These are phyloP conservation scores for Apocynum venetum DNA, from an alignment of 257 asterid genomes.

Conservation along the genomic window DNA sequence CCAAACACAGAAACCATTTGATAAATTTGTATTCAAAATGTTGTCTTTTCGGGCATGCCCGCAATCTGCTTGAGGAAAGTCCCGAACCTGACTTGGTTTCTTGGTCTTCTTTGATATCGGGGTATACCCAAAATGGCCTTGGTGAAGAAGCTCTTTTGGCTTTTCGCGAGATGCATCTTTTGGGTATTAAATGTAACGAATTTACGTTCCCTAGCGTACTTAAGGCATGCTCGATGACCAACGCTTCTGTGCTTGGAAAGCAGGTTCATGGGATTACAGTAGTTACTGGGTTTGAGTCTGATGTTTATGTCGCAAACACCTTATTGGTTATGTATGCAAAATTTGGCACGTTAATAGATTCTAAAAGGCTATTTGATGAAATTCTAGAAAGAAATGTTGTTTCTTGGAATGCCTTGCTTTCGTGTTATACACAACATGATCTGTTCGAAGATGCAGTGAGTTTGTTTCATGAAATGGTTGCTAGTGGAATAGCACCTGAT, in stretches of 20 bases:
- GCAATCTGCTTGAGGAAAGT: constrained; percentile 55
- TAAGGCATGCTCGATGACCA: constrained; percentile 57
- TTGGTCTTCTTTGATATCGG: constrained; percentile 78
- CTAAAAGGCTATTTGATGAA: constrained; percentile 62
- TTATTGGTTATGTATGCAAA: constrained; percentile 64
- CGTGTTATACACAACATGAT: constrained; percentile 51
- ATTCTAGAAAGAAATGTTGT: constrained; percentile 64
- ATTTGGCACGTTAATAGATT: constrained; percentile 42
- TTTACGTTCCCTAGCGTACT: constrained; percentile 71
- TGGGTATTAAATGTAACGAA: constrained; percentile 59
- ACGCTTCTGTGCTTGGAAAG: constrained; percentile 40
- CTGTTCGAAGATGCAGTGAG: constrained; percentile 46
- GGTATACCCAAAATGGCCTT: constrained; percentile 61
- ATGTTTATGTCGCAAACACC: constrained; percentile 64
- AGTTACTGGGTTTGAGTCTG: constrained; percentile 55
- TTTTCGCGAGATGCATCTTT: constrained; percentile 46
- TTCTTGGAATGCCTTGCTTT: constrained; percentile 64
- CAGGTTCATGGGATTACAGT: constrained; percentile 63
- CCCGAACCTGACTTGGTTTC: constrained; percentile 61
- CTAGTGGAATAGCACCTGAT: constrained; percentile 51
- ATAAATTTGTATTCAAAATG: constrained; percentile 57
- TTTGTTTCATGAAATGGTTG: constrained; percentile 60
- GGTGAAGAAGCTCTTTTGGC: constrained; percentile 51
- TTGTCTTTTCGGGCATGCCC: constrained; percentile 39
- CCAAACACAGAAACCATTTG: constrained; percentile 48